Evolutionary conservation across 2,329 filamentous ascomycete species (phyloP).

Genomic region (Curvularia sp.): DNA sequence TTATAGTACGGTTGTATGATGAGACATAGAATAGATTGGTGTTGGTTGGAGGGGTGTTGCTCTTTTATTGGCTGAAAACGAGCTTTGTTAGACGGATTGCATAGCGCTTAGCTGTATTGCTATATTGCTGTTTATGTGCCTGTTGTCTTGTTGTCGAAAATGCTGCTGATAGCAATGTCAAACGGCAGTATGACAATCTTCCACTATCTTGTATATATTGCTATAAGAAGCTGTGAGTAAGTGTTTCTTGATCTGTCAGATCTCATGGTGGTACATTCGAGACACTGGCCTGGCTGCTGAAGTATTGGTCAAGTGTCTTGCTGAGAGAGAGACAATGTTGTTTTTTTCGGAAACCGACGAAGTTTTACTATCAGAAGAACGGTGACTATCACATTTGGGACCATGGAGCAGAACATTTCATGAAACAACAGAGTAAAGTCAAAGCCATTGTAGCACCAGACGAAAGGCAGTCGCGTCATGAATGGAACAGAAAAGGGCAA

Average conservation of each 20-base stretch:
- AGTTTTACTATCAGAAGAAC: constrained; percentile 14
- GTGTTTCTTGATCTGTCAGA: not conserved
- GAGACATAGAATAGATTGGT: not conserved
- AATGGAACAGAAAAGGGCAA: constrained; percentile 5
- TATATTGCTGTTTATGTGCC: not conserved
- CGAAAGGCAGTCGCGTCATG: constrained; percentile 12
- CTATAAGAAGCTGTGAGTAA: not conserved
- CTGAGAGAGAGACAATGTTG: not conserved
- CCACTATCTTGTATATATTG: not conserved
- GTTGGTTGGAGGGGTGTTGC: not conserved
- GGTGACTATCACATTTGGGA: constrained; percentile 17
- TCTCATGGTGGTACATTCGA: not conserved
- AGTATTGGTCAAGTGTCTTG: constrained; percentile 2
- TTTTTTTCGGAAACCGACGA: not conserved
- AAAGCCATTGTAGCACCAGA: constrained; percentile 22
- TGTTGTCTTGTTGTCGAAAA: not conserved
- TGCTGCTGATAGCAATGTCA: not conserved
- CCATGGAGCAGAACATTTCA: constrained; percentile 27
- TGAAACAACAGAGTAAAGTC: constrained; percentile 34
- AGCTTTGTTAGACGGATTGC: not conserved
- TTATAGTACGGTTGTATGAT: constrained; percentile 51
- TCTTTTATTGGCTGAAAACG: not conserved
- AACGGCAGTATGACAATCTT: not conserved
- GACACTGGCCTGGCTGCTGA: not conserved
- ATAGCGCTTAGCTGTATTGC: not conserved